A percentile compares a stretch with the other conserved stretches of the same genome.
These are phyloP conservation scores for Penicillium roqueforti DNA, from an alignment of 495 filamentous ascomycete genomes.

Conservation along the genomic window DNA sequence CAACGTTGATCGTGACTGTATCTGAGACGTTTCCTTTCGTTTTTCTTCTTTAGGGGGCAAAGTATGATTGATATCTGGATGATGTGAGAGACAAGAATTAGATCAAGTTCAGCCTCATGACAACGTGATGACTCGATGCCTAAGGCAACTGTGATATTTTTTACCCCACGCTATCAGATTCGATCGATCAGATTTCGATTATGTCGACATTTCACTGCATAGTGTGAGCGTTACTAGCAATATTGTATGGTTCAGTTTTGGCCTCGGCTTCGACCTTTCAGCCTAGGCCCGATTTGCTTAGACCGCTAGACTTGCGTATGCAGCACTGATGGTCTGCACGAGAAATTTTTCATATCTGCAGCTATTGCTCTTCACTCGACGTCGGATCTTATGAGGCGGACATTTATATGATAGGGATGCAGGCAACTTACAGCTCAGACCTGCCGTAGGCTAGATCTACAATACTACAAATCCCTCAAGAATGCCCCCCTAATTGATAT, in stretches of 20 bases:
- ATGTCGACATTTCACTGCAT: background rate
- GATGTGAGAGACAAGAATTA: background rate
- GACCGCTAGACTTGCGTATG: slow-evolving; percentile 2
- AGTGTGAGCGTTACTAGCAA: background rate
- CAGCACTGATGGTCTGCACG: slow-evolving; percentile 1
- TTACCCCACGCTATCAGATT: slow-evolving; percentile 9
- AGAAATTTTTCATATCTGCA: background rate
- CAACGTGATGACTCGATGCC: background rate
- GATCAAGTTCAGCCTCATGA: background rate
- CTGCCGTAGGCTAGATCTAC: background rate
- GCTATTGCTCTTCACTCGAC: background rate
- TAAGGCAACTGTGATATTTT: background rate
- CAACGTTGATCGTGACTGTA: background rate
- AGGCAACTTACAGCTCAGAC: background rate
- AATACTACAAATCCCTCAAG: background rate
- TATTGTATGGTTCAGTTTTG: background rate
- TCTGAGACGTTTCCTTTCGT: background rate
- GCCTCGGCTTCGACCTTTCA: background rate
- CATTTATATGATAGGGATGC: too few relatives aligned
- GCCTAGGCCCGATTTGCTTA: slow-evolving; percentile 1
- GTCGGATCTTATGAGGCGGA: background rate
- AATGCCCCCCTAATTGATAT: background rate
- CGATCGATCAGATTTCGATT: background rate
- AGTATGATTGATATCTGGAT: background rate
- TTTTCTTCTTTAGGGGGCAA: background rate